Evolutionary conservation across 2,329 filamentous ascomycete species (phyloP), one percentile per base, ranked within the genome.

Genomic region (Purpureocillium takamizusanense): DNA sequence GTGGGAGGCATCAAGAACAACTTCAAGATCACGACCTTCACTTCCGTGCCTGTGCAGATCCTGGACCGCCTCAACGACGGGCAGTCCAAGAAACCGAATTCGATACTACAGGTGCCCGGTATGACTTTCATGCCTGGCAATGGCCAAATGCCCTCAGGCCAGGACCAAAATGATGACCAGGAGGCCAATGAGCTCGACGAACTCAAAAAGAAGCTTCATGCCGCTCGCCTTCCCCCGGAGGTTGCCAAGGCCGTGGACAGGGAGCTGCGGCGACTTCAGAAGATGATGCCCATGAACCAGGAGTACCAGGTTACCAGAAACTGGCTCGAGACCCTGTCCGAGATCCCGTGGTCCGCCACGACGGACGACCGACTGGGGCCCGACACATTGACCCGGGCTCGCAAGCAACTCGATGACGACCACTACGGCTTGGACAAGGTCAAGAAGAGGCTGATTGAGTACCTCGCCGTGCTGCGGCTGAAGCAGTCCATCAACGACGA

Each of bases 341-440:
- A 98, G 56, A 92, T 98, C 36, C 92, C 92, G 0, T 98, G 92
- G 92, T 78, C 82, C 2, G 79, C 80, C 46, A 70, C 77, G 37
- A 97, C 90, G 0, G 81, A 92, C 44, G 90, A 97, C 54, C 80
- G 87, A 25, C 75, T 98, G 3, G 87, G 89, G 7, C 74, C 78
- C 0, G 82, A 87, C 9, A 95, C 89, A 1, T 60, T 97, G 40
- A 71, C 75, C 42, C 76, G 74, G 49, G 92, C 92, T 7, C 79
- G 87, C 39, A 86, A 88, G 62, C 92, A 97, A 60, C 74, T 98
- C 6, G 88, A 98, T 52, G 82, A 94, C 46, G 92, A 98, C 55
- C 92, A 98, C 60, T 97, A 97, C 51, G 92, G 92, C 0, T 69
- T 98, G 12, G 88, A 97, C 44, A 94, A 90, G 62, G 90, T 98